These are phyloP conservation scores for Tolypocladium album DNA, from an alignment of 2,329 filamentous ascomycete genomes.

Conservation along the genomic window DNA sequence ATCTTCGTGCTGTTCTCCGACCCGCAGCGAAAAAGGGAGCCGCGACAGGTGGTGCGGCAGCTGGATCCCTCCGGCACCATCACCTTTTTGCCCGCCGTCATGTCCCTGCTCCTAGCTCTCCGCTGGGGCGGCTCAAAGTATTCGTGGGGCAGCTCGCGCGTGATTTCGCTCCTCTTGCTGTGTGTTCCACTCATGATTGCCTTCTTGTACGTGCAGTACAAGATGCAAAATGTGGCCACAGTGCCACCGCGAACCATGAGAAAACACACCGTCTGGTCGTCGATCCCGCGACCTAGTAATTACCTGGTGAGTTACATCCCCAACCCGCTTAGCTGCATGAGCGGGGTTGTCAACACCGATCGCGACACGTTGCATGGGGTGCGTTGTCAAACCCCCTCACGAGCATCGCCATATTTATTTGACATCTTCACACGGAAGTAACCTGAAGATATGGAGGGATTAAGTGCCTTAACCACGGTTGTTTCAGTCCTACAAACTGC, in stretches of 20 bases:
- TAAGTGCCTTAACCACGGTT: not conserved
- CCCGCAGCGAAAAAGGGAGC: slow-evolving; percentile 13
- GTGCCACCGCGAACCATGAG: slow-evolving; percentile 30
- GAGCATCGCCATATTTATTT: too few species aligned
- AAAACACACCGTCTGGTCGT: slow-evolving; percentile 26
- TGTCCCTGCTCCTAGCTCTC: slow-evolving; percentile 37
- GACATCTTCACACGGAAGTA: not conserved
- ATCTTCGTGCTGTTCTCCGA: slow-evolving; percentile 15
- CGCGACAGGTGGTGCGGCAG: slow-evolving; percentile 12
- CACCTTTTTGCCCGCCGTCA: slow-evolving; percentile 22
- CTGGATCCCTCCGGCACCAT: slow-evolving; percentile 18
- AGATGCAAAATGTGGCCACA: slow-evolving; percentile 28
- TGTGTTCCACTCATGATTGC: slow-evolving; percentile 18
- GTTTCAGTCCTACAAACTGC: not conserved
- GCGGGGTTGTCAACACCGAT: too few species aligned
- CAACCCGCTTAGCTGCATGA: too few species aligned
- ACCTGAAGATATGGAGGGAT: not conserved
- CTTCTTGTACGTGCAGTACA: slow-evolving; percentile 27
- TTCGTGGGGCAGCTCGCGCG: slow-evolving; percentile 11
- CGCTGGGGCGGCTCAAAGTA: slow-evolving; percentile 34
- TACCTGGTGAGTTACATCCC: too few species aligned
- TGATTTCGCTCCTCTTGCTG: slow-evolving; percentile 19
- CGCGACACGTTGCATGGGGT: too few species aligned
- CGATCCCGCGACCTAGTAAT: too few species aligned
- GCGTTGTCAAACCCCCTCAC: too few species aligned